Evolutionary conservation across 2,329 filamentous ascomycete genomes (phyloP).

Genomic region (Sclerotinia borealis): DNA sequence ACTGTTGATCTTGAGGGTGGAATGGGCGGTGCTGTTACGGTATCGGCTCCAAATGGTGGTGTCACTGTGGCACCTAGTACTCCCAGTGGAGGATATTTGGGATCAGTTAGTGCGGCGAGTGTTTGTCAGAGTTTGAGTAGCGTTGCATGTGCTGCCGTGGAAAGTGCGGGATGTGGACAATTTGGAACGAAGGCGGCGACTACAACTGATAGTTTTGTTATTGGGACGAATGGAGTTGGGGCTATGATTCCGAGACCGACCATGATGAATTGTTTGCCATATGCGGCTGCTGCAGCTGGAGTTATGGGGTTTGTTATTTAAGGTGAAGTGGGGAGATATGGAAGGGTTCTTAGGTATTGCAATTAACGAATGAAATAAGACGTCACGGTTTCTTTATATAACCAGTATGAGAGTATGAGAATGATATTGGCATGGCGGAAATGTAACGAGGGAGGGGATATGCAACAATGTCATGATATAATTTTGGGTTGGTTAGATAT

Average conservation of each 20-base stretch:
- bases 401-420: not conserved
- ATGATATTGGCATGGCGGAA: not conserved
- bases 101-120: slow-evolving; percentile 42
- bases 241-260: slow-evolving; percentile 7
- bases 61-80: slow-evolving; percentile 40
- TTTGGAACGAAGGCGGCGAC: slow-evolving; percentile 21
- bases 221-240: slow-evolving; percentile 3
- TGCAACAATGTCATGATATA: not conserved
- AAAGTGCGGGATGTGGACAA: slow-evolving; percentile 25
- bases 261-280: slow-evolving; percentile 7
- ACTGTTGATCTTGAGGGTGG: slow-evolving; percentile 42
- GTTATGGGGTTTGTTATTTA: slow-evolving; percentile 5
- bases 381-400: not conserved
- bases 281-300: slow-evolving; percentile 3
- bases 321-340: not conserved
- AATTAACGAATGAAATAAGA: not conserved
- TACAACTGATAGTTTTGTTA: not conserved
- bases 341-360: not conserved
- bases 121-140: slow-evolving; percentile 52
- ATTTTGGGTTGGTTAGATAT: not conserved
- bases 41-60: slow-evolving; percentile 48
- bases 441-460: not conserved
- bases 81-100: slow-evolving; percentile 36
- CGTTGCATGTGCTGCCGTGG: slow-evolving; percentile 41
- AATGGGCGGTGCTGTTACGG: slow-evolving; percentile 46